phyloP scores from a whole-genome alignment of 2,329 filamentous ascomycete species.

The Aureobasidium uvarum region DNA sequence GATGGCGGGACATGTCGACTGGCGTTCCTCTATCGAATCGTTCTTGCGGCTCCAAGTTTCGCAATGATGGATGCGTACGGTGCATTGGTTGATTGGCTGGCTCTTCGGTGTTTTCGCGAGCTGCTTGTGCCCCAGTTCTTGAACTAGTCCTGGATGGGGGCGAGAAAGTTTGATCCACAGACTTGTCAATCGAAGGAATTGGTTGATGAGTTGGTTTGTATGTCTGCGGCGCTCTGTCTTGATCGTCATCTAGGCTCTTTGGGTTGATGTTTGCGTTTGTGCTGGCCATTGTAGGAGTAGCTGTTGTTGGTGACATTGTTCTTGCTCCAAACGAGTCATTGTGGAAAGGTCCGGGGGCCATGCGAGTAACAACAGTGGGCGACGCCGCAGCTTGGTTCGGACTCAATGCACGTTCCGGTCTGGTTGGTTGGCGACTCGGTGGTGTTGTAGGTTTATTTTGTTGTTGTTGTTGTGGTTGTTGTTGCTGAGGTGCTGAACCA shows the following conservation, averaged over 20 bases:
- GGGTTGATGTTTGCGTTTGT: conserved; percentile 1
- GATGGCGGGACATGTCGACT: not conserved
- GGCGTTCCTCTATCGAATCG: conserved; percentile 1
- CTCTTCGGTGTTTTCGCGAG: not conserved
- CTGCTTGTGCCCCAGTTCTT: conserved; percentile 5
- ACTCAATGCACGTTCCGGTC: conserved; percentile 27
- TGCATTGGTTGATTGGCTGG: not conserved
- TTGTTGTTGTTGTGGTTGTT: conserved; percentile 44
- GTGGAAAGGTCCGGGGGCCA: conserved; percentile 10
- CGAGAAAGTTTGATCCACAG: conserved; percentile 1
- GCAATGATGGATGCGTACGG: not conserved
- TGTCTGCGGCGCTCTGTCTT: conserved; percentile 18
- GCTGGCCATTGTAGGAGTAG: conserved; percentile 7
- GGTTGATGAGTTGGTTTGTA: conserved; percentile 26
- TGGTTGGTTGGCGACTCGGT: conserved; percentile 26
- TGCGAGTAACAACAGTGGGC: conserved; percentile 13
- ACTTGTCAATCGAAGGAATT: not conserved
- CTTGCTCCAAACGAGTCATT: conserved; percentile 7
- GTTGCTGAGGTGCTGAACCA: conserved; percentile 58
- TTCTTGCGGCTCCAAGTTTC: conserved; percentile 8
- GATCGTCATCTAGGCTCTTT: not conserved
- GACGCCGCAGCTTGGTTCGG: not conserved
- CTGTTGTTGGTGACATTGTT: conserved; percentile 15
- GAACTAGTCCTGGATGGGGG: conserved; percentile 17
- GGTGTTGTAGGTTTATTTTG: conserved; percentile 41